Evolutionary conservation across 768 basidiomycete genomes (phyloP), one percentile per base, ranked within the genome.

Genomic region (Chalciporus sphaerocephalus): DNA sequence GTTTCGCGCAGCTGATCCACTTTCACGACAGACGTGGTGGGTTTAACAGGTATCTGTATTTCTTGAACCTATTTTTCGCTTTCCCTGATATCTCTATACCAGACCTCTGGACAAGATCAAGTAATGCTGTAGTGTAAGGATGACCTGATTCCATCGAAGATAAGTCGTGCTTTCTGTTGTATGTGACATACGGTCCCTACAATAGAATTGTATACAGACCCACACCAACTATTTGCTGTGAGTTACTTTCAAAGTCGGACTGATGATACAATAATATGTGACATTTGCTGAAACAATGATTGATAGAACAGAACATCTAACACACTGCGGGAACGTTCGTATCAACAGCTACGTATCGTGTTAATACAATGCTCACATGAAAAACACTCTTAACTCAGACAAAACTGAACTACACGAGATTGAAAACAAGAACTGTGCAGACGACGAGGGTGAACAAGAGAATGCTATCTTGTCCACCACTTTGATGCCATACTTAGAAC

Each of bases 101-200:
- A 91, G 92, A 56, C 93, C 94, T 15, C 69, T 97, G 50, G 94
- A 96, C 70, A 94, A 94, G 72, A 92, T 96, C 75, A 95, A 94
- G 69, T 95, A 75, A 47, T 21, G 13, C 36, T 8, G 17, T 22
- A 37, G 18, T 28, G 18, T 21, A 2, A 11, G 23, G 33, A 16
- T 32, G 28, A 12, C 12, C 11, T 13, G 11, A 30, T 20, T 30
- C 23, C 40, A 27, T 16, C 35, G 39, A 50, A 56, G 52, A 50
- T 53, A 54, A 51, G 61, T 51, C 43, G 36, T 46, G 49, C 38
- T 27, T 43, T 50, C 46, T 40, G 24, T 42, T 30, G 17, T 43
- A 11, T 37, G 41, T 12, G 6, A 16, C 33, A 48, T 52, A 28
- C 35, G 25, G 44, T 42, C 37, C 17, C n/a, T 28, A 42, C 16